Conservation (phyloP, 2,329 filamentous ascomycete species). For the Aspergillus transmontanensis region DNA sequence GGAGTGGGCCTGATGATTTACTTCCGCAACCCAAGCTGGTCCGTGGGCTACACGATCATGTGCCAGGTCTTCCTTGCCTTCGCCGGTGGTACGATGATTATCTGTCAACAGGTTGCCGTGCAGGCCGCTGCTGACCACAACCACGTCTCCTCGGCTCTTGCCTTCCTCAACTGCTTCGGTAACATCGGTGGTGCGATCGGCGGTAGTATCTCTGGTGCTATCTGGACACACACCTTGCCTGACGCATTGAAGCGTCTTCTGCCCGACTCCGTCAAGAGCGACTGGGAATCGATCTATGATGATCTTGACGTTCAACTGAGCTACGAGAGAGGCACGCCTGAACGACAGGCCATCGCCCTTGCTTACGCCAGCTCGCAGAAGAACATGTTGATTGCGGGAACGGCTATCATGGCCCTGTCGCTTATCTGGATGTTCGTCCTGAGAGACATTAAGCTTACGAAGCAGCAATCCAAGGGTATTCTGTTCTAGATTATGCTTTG, state of each 20-base stretch:
- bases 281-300: slow-evolving; percentile 16
- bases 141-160: slow-evolving; percentile 55
- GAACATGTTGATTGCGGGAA: slow-evolving; percentile 38
- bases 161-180: slow-evolving; percentile 42
- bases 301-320: slow-evolving; percentile 16
- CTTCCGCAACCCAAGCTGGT: slow-evolving; percentile 50
- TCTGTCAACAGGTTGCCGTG: slow-evolving; percentile 56
- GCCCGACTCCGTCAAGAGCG: slow-evolving; percentile 17
- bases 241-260: slow-evolving; percentile 43
- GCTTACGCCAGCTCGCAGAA: slow-evolving; percentile 50
- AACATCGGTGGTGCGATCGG: slow-evolving; percentile 38
- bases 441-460: slow-evolving; percentile 9
- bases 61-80: slow-evolving; percentile 59
- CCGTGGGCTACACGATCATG: slow-evolving; percentile 55
- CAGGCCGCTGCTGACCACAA: slow-evolving; percentile 56
- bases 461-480: slow-evolving; percentile 8
- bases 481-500: background rate
- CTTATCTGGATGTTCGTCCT: slow-evolving; percentile 17
- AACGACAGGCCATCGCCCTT: slow-evolving; percentile 44
- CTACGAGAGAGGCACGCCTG: slow-evolving; percentile 42
- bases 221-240: slow-evolving; percentile 35
- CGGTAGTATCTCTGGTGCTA: slow-evolving; percentile 31
- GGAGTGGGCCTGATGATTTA: slow-evolving; percentile 55
- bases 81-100: slow-evolving; percentile 53
- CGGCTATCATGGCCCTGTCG: slow-evolving; percentile 14